A percentile compares a stretch with the other conserved stretches of the same genome.
Evolutionary conservation across 2,329 filamentous ascomycete genomes (phyloP).

Genomic region (Hypoxylon sp.): DNA sequence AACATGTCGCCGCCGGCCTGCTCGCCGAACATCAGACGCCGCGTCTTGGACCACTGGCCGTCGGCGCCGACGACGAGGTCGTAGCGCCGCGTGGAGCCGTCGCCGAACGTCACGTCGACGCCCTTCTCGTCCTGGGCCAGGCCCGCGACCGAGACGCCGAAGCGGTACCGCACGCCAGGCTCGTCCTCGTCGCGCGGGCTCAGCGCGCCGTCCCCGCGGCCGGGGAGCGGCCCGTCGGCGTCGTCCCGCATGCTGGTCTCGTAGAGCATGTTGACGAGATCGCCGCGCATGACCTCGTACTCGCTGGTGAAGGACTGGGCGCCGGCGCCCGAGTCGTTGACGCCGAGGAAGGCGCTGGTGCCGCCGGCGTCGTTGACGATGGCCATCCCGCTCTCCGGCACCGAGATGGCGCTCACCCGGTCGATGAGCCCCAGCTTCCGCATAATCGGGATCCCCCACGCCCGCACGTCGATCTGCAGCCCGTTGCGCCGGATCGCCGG

Average conservation of each 20-base stretch:
- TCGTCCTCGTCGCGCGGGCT: slow-evolving; percentile 16
- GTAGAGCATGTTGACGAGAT: slow-evolving; percentile 60
- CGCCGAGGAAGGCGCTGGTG: slow-evolving; percentile 50
- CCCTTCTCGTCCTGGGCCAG: slow-evolving; percentile 43
- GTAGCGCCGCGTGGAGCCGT: slow-evolving; percentile 53
- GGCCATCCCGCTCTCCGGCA: slow-evolving; percentile 57
- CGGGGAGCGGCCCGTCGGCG: neutral
- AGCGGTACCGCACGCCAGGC: slow-evolving; percentile 45
- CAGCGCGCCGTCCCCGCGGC: slow-evolving; percentile 24
- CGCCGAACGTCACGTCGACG: slow-evolving; percentile 52
- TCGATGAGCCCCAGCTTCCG: slow-evolving; percentile 51
- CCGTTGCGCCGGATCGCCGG: slow-evolving; percentile 50
- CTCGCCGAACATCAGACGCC: slow-evolving; percentile 48
- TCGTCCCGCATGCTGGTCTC: slow-evolving; percentile 46
- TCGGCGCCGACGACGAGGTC: slow-evolving; percentile 65
- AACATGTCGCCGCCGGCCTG: slow-evolving; percentile 40
- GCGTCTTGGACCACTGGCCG: slow-evolving; percentile 59
- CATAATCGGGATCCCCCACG: slow-evolving; percentile 51
- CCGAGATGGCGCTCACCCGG: slow-evolving; percentile 47
- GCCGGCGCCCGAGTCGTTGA: slow-evolving; percentile 52
- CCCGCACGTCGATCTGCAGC: slow-evolving; percentile 57
- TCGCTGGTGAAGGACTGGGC: slow-evolving; percentile 60
- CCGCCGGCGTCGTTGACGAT: slow-evolving; percentile 54
- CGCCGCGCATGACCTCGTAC: slow-evolving; percentile 67
- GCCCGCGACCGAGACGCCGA: slow-evolving; percentile 42